Conservation (phyloP, 768 basidiomycete species). For the Termitomyces heimii region DNA sequence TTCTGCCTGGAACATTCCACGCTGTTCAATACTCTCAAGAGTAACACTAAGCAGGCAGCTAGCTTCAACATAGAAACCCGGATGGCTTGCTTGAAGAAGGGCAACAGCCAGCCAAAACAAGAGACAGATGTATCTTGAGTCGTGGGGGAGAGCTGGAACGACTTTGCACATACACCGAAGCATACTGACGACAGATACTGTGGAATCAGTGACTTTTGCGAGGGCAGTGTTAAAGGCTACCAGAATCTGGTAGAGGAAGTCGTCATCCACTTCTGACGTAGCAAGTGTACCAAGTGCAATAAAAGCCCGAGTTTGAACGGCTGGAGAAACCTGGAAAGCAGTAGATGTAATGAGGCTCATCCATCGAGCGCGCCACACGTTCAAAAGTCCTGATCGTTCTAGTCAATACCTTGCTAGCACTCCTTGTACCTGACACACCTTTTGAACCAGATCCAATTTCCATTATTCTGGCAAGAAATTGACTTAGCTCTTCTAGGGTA, state of each 20-base stretch:
- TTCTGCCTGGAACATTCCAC: conserved; percentile 49
- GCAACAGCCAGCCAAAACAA: conserved; percentile 89
- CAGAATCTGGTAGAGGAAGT: conserved; percentile 89
- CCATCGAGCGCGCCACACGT: conserved; percentile 92
- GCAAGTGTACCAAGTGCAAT: conserved; percentile 80
- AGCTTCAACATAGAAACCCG: conserved; percentile 65
- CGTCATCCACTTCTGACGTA: conserved; percentile 83
- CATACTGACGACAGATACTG: conserved; percentile 78
- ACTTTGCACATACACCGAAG: conserved; percentile 79
- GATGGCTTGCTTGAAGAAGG: conserved; percentile 72
- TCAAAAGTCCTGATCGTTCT: conserved; percentile 52
- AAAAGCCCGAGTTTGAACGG: conserved; percentile 86
- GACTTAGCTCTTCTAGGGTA: conserved; percentile 57
- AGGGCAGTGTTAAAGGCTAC: conserved; percentile 79
- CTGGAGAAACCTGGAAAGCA: conserved; percentile 85
- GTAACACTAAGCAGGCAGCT: conserved; percentile 60
- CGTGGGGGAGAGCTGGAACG: conserved; percentile 59
- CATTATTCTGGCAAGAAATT: conserved; percentile 57
- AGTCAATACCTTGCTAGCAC: neutral
- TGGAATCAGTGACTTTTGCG: conserved; percentile 57
- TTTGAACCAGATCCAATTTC: conserved; percentile 59
- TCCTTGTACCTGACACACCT: conserved; percentile 40
- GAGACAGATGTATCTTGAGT: conserved; percentile 66
- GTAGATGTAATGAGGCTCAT: conserved; percentile 85
- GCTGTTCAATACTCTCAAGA: conserved; percentile 56